Percentiles rank a stretch among this genome's conserved stretches.
These are phyloP conservation scores for Trametes coccinea DNA, from an alignment of 768 basidiomycete species.

Conservation along the genomic window DNA sequence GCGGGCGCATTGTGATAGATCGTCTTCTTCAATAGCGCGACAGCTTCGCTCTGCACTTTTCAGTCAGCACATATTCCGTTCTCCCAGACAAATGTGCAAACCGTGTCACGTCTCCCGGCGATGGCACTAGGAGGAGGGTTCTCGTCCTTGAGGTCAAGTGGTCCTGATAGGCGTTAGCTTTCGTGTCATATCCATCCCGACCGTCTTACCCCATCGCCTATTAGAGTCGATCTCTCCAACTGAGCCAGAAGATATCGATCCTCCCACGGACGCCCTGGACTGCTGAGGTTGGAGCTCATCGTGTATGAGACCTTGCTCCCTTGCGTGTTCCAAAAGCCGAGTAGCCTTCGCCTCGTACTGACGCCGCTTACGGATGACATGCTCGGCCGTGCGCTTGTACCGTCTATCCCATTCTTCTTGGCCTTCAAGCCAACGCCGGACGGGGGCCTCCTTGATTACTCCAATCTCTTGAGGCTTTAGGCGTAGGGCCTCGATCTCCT, in stretches of 20 bases:
- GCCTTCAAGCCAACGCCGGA: conserved; percentile 62
- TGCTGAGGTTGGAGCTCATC: conserved; percentile 9
- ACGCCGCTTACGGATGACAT: conserved; percentile 44
- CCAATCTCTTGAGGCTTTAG: conserved; percentile 61
- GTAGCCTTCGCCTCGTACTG: conserved; percentile 48
- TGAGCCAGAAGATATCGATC: conserved; percentile 12
- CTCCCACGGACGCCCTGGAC: conserved; percentile 7
- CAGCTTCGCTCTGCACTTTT: conserved; percentile 47
- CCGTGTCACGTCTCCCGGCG: conserved; percentile 68
- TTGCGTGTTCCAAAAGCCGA: conserved; percentile 45
- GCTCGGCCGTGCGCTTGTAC: conserved; percentile 44
- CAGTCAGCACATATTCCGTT: neutral
- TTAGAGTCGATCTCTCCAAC: conserved; percentile 24
- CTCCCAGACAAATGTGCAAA: conserved; percentile 26
- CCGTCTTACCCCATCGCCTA: conserved; percentile 28
- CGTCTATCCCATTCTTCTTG: conserved; percentile 63
- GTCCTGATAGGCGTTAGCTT: conserved; percentile 39
- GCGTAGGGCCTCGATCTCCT: conserved; percentile 53
- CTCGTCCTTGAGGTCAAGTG: conserved; percentile 64
- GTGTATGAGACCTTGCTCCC: conserved; percentile 46
- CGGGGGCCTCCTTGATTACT: conserved; percentile 71
- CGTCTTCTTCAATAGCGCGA: conserved; percentile 55
- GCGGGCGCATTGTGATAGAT: conserved; percentile 56
- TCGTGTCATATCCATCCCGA: no score
- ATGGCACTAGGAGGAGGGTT: conserved; percentile 71